Evolutionary conservation across 192 early-diverging fungal genomes (phyloP), one percentile per base, ranked within the genome.

Genomic region (Backusella circina): DNA sequence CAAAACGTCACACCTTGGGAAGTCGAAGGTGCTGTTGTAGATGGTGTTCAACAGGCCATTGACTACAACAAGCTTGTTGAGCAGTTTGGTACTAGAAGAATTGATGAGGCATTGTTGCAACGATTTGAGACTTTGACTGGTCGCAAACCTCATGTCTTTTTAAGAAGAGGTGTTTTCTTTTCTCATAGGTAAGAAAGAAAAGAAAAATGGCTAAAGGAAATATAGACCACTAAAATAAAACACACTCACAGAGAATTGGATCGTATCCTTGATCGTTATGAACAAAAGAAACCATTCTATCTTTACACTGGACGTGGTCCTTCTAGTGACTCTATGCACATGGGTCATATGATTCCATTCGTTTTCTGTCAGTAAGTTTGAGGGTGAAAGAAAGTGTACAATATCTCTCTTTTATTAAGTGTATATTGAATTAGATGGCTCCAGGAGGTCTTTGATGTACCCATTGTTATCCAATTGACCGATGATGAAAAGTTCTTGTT

Each of bases 401-500:
- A n/a, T n/a, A n/a, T n/a, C n/a, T n/a, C n/a, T n/a, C 10, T 13
- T 41, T 41, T 41, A 41, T 15, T 16, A 41, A 41, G 1, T 2
- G 10, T 15, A 41, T 3, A 3, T 6, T 2, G 12, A 39, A 23
- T 38, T 81, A 93, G 91, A 80, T 98, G 92, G 91, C 86, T 99
- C 57, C 98, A 99, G 81, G 98, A 99, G 32, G 90, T 94, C 31
- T 99, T 99, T 88, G 91, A 96, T 79, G 94, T 93, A 4, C 95
- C 97, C 31, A 78, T 98, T 31, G 98, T 99, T 6, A 93, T 99
- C 70, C 98, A 99, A 82, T 87, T 99, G 74, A 99, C 98, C 73
- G 97, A 99, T 80, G 97, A 99, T 80, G 97, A 99, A 86, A 99
- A 99, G 88, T 99, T 94, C 82, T 79, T 99, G 83, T 99, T 98